Conservation (phyloP, 2,329 filamentous ascomycete species). For the Zasmidium cellare region DNA sequence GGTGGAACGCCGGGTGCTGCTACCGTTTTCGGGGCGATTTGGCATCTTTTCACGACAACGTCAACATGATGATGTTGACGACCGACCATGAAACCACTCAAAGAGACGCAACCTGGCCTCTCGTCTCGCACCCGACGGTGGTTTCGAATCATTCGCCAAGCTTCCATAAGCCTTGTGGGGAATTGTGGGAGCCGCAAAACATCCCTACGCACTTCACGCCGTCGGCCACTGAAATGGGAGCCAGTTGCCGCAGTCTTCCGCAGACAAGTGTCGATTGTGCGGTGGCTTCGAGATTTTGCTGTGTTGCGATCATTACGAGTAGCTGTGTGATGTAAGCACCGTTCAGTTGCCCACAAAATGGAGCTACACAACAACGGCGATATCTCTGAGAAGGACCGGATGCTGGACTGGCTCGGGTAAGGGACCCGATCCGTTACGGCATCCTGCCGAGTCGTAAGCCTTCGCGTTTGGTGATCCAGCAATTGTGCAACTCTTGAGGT, state of each 20-base stretch:
- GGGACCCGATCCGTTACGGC: background rate
- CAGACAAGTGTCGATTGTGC: background rate
- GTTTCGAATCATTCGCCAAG: background rate
- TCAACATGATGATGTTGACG: background rate
- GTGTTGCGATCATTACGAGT: background rate
- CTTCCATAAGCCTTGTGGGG: background rate
- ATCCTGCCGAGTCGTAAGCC: background rate
- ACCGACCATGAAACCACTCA: too few relatives aligned
- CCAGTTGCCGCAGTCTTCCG: background rate
- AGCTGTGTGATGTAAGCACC: background rate
- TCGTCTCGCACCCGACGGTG: background rate
- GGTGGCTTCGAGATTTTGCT: background rate
- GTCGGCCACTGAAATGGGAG: background rate
- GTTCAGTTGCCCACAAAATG: background rate
- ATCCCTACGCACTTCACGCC: background rate
- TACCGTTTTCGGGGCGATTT: slow-evolving; percentile 3
- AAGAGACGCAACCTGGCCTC: too few relatives aligned
- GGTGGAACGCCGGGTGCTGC: background rate
- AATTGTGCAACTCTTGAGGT: background rate
- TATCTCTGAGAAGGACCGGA: background rate
- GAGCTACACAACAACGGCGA: background rate
- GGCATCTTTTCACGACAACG: background rate
- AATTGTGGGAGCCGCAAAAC: background rate
- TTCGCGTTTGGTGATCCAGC: background rate
- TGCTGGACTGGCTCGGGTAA: background rate